These are phyloP conservation scores for Colletotrichum tropicale DNA, from an alignment of 2,329 filamentous ascomycete species.

Conservation along the genomic window DNA sequence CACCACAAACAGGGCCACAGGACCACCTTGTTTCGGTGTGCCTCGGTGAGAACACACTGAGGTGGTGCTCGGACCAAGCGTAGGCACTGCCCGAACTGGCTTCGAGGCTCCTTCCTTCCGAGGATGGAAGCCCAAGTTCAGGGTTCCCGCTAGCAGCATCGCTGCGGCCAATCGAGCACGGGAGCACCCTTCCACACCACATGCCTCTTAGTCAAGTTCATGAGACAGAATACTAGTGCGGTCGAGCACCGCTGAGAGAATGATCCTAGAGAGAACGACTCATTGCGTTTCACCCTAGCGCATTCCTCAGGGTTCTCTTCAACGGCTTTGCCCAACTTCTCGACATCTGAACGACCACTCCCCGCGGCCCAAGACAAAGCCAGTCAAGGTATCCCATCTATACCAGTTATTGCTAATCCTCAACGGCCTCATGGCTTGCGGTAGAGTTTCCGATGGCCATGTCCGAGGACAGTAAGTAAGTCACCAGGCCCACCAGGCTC, in stretches of 20 bases:
- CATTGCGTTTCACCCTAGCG: conserved; percentile 14
- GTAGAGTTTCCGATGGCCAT: not conserved
- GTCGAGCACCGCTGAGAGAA: conserved; percentile 6
- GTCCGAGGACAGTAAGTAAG: not conserved
- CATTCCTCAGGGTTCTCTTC: conserved; percentile 2
- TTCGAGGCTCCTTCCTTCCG: not conserved
- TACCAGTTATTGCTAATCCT: not conserved
- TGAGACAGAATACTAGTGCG: not conserved
- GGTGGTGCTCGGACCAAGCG: not conserved
- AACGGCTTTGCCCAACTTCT: not conserved
- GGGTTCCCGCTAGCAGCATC: not conserved
- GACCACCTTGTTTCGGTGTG: not conserved
- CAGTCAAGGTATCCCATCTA: not conserved
- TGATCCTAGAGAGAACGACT: not conserved
- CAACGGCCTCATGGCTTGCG: not conserved
- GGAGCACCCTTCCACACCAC: not conserved
- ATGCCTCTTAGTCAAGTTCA: not conserved
- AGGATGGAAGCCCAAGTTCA: not conserved
- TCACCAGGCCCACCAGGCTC: conserved; percentile 4
- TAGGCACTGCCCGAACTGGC: not conserved
- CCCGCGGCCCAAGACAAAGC: not conserved
- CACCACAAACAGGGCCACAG: not conserved
- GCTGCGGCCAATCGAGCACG: not conserved
- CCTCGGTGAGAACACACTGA: not conserved
- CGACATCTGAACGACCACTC: not conserved